phyloP scores from a whole-genome alignment of 2,329 filamentous ascomycete genomes.

The Gnomoniopsis sp. region DNA sequence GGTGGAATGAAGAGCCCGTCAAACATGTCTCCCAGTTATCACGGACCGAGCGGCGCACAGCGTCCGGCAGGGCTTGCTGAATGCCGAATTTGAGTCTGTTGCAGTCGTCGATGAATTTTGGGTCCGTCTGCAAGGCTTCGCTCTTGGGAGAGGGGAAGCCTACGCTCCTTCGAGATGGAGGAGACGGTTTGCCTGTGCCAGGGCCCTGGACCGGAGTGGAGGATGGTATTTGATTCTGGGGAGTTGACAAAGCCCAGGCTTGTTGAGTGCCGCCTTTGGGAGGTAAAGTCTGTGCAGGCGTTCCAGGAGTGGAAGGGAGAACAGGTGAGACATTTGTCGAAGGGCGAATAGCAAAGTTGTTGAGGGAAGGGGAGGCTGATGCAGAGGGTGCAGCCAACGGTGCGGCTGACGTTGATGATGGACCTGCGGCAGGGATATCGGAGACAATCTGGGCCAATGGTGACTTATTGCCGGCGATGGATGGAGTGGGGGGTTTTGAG shows the following conservation, averaged over 20 bases:
- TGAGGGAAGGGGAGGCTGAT: background rate
- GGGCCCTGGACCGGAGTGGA: background rate
- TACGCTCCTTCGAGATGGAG: background rate
- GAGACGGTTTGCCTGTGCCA: too few relatives aligned
- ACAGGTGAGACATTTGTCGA: background rate
- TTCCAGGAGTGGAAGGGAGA: background rate
- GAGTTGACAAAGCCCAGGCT: too few relatives aligned
- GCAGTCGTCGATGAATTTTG: conserved; percentile 38
- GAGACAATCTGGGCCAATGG: background rate
- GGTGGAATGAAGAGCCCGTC: conserved; percentile 49
- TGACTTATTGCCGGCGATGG: background rate
- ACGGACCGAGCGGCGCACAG: conserved; percentile 46
- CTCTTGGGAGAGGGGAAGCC: conserved; percentile 34
- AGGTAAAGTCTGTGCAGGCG: background rate
- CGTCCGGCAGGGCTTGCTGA: conserved; percentile 37
- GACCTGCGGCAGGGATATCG: background rate
- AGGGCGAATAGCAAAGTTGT: background rate
- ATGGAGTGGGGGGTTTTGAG: background rate
- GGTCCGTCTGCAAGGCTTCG: conserved; percentile 26
- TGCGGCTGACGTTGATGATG: too few relatives aligned
- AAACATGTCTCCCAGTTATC: conserved; percentile 50
- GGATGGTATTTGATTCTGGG: background rate
- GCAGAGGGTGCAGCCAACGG: background rate
- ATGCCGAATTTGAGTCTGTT: conserved; percentile 37
- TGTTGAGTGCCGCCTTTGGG: background rate